Evolutionary conservation across 2,329 filamentous ascomycete genomes (phyloP).

Genomic region (Paraconiothyrium sp.): DNA sequence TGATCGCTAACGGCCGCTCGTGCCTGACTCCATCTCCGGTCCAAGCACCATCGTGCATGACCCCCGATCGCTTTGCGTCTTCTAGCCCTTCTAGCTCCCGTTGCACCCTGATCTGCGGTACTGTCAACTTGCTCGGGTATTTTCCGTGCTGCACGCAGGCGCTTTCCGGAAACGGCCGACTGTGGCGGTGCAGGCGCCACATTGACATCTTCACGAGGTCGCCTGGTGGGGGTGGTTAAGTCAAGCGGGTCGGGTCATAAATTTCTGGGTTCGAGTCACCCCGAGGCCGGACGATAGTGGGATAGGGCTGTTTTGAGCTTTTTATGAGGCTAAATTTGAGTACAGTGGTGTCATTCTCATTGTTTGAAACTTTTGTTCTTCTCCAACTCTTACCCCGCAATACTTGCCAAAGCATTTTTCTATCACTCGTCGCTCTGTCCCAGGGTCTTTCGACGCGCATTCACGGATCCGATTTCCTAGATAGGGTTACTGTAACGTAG

Average conservation of each 20-base stretch:
- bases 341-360: slow-evolving; percentile 7
- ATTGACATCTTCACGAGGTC: background rate
- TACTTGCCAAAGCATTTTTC: background rate
- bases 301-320: background rate
- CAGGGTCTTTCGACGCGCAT: background rate
- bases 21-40: slow-evolving; percentile 6
- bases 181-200: slow-evolving; percentile 11
- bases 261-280: slow-evolving; percentile 32
- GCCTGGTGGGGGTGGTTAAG: background rate
- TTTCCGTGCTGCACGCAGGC: slow-evolving; percentile 1
- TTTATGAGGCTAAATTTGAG: background rate
- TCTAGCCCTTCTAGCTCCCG: slow-evolving; percentile 5
- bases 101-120: slow-evolving; percentile 4
- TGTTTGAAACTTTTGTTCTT: slow-evolving; percentile 13
- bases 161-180: background rate
- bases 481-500: slow-evolving; percentile 13
- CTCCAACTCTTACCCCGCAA: slow-evolving; percentile 8
- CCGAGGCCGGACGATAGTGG: background rate
- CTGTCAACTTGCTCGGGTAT: background rate
- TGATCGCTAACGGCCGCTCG: slow-evolving; percentile 2
- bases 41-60: slow-evolving; percentile 12
- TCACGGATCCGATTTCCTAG: slow-evolving; percentile 12
- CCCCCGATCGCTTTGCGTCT: background rate
- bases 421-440: background rate
- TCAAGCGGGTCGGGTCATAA: slow-evolving; percentile 43